Evolutionary conservation across 345 rosid species (phyloP).

Genomic region (Aquilaria malaccensis): DNA sequence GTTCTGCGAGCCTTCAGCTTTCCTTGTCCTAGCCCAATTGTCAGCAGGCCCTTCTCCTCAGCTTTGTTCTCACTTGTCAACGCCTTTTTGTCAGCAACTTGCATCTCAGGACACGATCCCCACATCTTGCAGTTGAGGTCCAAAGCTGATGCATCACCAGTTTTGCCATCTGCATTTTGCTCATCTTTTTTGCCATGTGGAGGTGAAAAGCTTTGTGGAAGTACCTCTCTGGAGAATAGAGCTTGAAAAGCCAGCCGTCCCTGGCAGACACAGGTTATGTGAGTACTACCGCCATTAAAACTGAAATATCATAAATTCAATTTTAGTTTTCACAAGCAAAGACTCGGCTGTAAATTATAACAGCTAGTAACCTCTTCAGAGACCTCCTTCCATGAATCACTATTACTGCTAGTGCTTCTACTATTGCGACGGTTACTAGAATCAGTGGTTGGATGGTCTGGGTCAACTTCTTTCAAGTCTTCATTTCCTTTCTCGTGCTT

Average conservation of each 20-base stretch:
- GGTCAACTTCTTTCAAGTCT: slow-evolving; percentile 49
- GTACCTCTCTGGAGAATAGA: slow-evolving; percentile 68
- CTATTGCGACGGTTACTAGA: slow-evolving; percentile 45
- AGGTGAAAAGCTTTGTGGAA: slow-evolving; percentile 93
- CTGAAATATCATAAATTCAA: slow-evolving; percentile 4
- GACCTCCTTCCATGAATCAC: slow-evolving; percentile 85
- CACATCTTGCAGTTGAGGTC: slow-evolving; percentile 42
- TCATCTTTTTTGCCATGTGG: slow-evolving; percentile 33
- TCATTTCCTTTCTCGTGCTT: slow-evolving; percentile 45
- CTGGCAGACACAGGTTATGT: slow-evolving; percentile 25
- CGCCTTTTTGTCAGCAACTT: slow-evolving; percentile 32
- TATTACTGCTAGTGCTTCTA: slow-evolving; percentile 39
- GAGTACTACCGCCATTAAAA: background rate
- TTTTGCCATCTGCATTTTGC: slow-evolving; percentile 23
- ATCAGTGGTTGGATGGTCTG: slow-evolving; percentile 33
- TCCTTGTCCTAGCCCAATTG: slow-evolving; percentile 42
- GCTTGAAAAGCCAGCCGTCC: slow-evolving; percentile 94
- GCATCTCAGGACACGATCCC: slow-evolving; percentile 19
- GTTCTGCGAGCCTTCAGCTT: slow-evolving; percentile 48
- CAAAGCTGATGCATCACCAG: slow-evolving; percentile 28
- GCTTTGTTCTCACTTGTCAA: slow-evolving; percentile 16
- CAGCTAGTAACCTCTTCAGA: slow-evolving; percentile 59
- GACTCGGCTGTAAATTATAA: background rate
- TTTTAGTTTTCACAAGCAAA: background rate
- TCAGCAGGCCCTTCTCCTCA: slow-evolving; percentile 37